Evolutionary conservation across 129 eudicot species (phyloP), one percentile per base, ranked within the genome.

Genomic region (sunflower (Helianthus annuus)): DNA sequence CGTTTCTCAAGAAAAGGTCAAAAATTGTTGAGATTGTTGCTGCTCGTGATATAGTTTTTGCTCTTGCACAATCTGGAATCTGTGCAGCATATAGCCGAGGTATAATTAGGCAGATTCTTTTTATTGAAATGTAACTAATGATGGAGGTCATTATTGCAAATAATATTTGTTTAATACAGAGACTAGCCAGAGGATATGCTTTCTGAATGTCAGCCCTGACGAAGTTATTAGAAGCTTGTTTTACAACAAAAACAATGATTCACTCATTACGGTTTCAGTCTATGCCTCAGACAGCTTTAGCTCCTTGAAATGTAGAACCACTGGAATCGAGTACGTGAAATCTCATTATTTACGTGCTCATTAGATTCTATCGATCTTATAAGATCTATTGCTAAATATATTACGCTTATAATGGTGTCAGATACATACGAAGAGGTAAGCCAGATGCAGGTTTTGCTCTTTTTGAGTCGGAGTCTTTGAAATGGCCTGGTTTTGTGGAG

Each of bases 401-500:
- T 29, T 29, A 29, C 69, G 16, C 38, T 14, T 42, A 38, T 17
- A 17, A 46, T 73, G 64, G 12, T 49, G 34, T 64, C 70, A 93
- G 98, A 76, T 93, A 87, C 75, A 89, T 93, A 75, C 78, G 91
- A 55, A 85, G 97, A 66, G 97, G 98, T 67, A 83, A 93, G 34
- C 97, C 98, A 48, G 96, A 89, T 85, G 97, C 98, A 14, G 98
- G 98, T 14, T 93, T 87, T 77, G 87, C 98, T 11, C 90, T 93
- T 59, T 93, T 93, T 64, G 98, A 93, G 84, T 83, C 95, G 3
- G 98, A 93, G 76, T 93, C 98, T 36, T 76, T 93, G 75, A 93
- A 93, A 78, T 93, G 98, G 98, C 98, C 98, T 42, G 97, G 98
- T 34, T 93, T 93, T 90, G 98, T 93, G 48, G 98, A 93, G 87